Evolutionary conservation across 148 eudicot species (phyloP).

Genomic region (Chenopodium quinoa): DNA sequence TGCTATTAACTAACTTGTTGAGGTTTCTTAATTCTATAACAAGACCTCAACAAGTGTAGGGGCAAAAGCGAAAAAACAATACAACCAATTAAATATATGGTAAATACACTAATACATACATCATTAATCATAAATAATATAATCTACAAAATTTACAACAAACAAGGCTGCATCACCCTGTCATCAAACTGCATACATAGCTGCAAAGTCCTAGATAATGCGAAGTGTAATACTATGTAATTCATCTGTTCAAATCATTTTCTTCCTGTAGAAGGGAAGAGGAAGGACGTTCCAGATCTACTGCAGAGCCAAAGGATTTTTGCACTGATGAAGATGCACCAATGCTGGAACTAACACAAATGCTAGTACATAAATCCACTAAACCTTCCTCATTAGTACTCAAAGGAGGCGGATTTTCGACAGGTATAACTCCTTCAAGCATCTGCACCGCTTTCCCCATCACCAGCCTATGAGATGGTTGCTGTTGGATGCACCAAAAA

Average conservation of each 20-base stretch:
- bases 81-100: no score
- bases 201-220: background rate
- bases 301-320: slow-evolving; percentile 6
- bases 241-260: background rate
- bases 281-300: slow-evolving; percentile 5
- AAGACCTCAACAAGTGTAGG: no score
- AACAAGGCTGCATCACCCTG: background rate
- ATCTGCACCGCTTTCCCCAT: slow-evolving; percentile 82
- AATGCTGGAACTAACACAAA: slow-evolving; percentile 24
- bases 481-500: slow-evolving; percentile 92
- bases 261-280: background rate
- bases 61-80: no score
- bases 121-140: no score
- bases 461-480: slow-evolving; percentile 61
- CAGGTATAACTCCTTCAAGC: slow-evolving; percentile 60
- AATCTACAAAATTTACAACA: no score
- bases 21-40: no score
- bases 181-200: background rate
- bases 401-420: slow-evolving; percentile 55
- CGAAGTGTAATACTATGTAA: background rate
- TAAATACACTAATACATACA: no score
- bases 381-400: slow-evolving; percentile 36
- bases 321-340: slow-evolving; percentile 39
- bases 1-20: no score
- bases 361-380: slow-evolving; percentile 15